phyloP scores from a whole-genome alignment of 192 early-diverging fungal genomes.

The Paraglomus brasilianum region DNA sequence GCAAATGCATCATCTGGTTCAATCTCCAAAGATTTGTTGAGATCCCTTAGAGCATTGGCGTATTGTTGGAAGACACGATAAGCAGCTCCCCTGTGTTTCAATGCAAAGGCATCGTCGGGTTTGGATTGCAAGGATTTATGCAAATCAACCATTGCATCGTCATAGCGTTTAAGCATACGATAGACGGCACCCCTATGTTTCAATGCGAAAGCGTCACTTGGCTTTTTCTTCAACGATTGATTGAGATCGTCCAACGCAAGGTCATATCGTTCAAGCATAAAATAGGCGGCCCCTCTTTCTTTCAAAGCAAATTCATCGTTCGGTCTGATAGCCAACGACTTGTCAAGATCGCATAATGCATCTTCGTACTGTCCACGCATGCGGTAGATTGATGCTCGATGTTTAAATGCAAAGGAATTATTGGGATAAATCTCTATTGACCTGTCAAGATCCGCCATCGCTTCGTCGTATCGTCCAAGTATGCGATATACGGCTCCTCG shows the following conservation, averaged over 20 bases:
- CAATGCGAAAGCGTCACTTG: background rate
- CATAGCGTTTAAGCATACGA: background rate
- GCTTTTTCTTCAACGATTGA: background rate
- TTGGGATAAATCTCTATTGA: background rate
- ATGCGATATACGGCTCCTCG: background rate
- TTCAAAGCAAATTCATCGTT: conserved; percentile 20
- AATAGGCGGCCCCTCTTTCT: conserved; percentile 16
- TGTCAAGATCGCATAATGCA: conserved; percentile 14
- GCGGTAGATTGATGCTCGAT: background rate
- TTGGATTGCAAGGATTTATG: background rate
- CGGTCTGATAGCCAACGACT: background rate
- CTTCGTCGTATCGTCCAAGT: background rate
- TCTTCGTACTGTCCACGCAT: background rate
- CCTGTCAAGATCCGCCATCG: conserved; percentile 4
- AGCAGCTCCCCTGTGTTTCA: background rate
- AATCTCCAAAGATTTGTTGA: conserved; percentile 2
- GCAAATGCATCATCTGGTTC: conserved; percentile 7
- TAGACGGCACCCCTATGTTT: background rate
- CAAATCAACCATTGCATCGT: conserved; percentile 11
- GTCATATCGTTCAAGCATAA: background rate
- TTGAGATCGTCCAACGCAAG: conserved; percentile 20
- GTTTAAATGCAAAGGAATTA: background rate
- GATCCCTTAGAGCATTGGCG: background rate
- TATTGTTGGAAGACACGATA: background rate
- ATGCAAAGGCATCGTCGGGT: background rate